These are phyloP conservation scores for Dactylellina haptotyla DNA, from an alignment of 2,329 filamentous ascomycete species.

Conservation along the genomic window DNA sequence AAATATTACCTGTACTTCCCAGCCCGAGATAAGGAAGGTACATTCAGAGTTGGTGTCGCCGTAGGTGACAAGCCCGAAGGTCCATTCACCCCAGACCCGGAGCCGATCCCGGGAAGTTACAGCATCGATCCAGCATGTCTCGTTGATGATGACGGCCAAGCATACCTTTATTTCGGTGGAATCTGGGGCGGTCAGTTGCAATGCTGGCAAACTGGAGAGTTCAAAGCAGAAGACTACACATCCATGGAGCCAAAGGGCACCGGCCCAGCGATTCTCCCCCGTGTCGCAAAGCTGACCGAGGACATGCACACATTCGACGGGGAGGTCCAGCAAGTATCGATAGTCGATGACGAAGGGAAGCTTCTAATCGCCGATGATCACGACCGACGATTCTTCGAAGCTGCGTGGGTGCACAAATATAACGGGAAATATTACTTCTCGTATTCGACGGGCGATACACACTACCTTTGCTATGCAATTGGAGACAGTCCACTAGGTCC, in stretches of 20 bases:
- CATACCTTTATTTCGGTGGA: constrained; percentile 79
- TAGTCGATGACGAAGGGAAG: constrained; percentile 72
- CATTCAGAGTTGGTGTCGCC: constrained; percentile 81
- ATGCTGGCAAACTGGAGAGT: constrained; percentile 73
- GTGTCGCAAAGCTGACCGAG: constrained; percentile 71
- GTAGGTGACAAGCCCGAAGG: constrained; percentile 72
- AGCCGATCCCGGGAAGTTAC: constrained; percentile 74
- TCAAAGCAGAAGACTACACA: constrained; percentile 68
- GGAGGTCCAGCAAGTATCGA: constrained; percentile 70
- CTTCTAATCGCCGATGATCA: constrained; percentile 75
- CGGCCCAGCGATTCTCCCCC: constrained; percentile 71
- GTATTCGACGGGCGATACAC: constrained; percentile 81
- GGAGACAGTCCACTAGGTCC: constrained; percentile 74
- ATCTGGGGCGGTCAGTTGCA: constrained; percentile 84
- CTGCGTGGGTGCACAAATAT: constrained; percentile 81
- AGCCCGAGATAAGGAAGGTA: constrained; percentile 73
- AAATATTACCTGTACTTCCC: constrained; percentile 83
- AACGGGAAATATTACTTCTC: constrained; percentile 77
- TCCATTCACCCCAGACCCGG: constrained; percentile 73
- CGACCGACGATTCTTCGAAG: constrained; percentile 80
- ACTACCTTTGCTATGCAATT: constrained; percentile 76
- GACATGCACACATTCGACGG: constrained; percentile 74
- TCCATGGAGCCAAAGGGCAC: constrained; percentile 70
- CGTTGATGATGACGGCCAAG: constrained; percentile 73
- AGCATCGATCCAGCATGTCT: constrained; percentile 81